Evolutionary conservation across 495 filamentous ascomycete species (phyloP).

Genomic region (Talaromyces adpressus): DNA sequence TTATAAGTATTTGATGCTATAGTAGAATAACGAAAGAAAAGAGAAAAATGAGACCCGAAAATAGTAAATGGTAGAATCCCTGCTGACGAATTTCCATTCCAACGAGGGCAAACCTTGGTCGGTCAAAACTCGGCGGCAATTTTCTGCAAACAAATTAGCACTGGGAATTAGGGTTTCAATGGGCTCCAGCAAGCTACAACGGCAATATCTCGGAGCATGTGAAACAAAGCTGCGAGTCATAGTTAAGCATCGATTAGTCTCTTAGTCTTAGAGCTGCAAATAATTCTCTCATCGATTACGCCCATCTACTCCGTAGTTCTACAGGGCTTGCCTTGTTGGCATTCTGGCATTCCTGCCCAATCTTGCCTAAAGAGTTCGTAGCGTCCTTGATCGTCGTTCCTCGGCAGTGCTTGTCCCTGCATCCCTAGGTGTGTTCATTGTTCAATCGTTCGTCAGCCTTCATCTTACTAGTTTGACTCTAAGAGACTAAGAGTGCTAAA

Average conservation of each 20-base stretch:
- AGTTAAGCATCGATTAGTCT: neutral
- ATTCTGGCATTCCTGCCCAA: neutral
- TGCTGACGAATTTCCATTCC: neutral
- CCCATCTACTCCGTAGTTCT: no score
- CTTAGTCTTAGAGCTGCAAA: neutral
- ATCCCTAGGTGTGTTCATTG: neutral
- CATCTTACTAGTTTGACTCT: no score
- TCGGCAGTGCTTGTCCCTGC: neutral
- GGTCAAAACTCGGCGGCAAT: neutral
- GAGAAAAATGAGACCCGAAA: neutral
- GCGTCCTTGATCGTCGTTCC: neutral
- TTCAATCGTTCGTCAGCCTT: neutral
- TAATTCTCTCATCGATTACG: neutral
- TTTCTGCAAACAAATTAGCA: neutral
- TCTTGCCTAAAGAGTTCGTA: neutral
- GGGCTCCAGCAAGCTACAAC: neutral
- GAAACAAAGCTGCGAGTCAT: neutral
- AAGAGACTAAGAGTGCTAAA: neutral
- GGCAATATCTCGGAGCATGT: neutral
- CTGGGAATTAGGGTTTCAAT: neutral
- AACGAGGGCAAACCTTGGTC: neutral
- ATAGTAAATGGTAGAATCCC: neutral
- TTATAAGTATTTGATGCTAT: neutral
- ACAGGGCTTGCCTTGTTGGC: neutral
- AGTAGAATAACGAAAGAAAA: neutral